Evolutionary conservation across 257 asterid genomes (phyloP).

Genomic region (Fraxinus anomala): DNA sequence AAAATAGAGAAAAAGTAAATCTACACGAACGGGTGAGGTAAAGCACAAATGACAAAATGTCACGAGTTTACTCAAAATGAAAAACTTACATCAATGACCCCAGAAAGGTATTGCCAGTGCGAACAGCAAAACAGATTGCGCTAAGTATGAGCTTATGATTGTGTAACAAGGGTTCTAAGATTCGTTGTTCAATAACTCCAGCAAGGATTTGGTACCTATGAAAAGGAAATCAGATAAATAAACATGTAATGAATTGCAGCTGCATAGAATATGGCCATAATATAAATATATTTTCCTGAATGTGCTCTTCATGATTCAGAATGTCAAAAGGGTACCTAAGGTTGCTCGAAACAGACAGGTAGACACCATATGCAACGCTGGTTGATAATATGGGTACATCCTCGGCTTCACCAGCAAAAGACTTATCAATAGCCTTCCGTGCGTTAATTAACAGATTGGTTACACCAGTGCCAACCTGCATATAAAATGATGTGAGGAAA

Average conservation of each 20-base stretch:
- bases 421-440: conserved; percentile 72
- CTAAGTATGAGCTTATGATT: conserved; percentile 72
- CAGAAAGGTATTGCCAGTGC: conserved; percentile 95
- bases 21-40: not conserved
- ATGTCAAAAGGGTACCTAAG: conserved; percentile 53
- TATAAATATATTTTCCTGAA: not conserved
- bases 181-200: conserved; percentile 83
- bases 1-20: not conserved
- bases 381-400: conserved; percentile 78
- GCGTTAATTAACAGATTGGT: conserved; percentile 69
- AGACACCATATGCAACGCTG: conserved; percentile 84
- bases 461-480: conserved; percentile 88
- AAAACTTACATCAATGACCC: conserved; percentile 80
- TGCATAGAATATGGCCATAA: not conserved
- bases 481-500: not conserved
- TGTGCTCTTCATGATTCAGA: not conserved
- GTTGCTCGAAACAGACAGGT: conserved; percentile 94
- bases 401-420: conserved; percentile 86
- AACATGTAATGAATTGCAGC: not conserved
- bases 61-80: not conserved
- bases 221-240: conserved; percentile 10
- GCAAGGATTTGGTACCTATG: conserved; percentile 89
- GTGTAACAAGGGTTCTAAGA: conserved; percentile 85
- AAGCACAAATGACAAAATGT: not conserved
- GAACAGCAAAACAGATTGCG: conserved; percentile 77